Percentiles rank a stretch among this genome's conserved stretches.
phyloP scores from a whole-genome alignment of 2,329 filamentous ascomycete genomes.

The Ophiostoma pallidulum region DNA sequence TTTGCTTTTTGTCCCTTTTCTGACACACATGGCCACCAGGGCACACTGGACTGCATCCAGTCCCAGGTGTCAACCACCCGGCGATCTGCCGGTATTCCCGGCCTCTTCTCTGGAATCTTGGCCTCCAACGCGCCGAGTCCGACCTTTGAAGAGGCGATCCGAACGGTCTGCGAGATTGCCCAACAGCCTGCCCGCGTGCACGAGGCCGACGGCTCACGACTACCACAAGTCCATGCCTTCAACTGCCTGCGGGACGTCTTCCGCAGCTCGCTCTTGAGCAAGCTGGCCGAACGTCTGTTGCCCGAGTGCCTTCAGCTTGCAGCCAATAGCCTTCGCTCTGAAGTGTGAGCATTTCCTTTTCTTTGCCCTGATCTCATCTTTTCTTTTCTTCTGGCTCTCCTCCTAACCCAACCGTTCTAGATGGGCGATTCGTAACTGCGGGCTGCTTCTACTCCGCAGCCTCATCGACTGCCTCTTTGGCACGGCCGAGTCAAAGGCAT shows the following conservation, averaged over 20 bases:
- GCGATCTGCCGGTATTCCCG: constrained; percentile 84
- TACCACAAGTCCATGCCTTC: constrained; percentile 89
- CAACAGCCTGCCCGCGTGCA: constrained; percentile 41
- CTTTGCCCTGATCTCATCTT: background rate
- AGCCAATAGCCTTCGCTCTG: constrained; percentile 65
- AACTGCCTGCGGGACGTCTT: constrained; percentile 92
- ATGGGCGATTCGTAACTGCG: constrained; percentile 94
- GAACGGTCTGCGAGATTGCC: constrained; percentile 51
- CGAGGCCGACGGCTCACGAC: constrained; percentile 52
- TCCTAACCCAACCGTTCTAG: too few relatives aligned
- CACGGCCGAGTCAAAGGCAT: constrained; percentile 59
- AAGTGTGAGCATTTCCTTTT: constrained; percentile 42
- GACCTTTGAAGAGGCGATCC: constrained; percentile 57
- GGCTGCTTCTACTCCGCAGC: constrained; percentile 77
- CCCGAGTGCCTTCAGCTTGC: constrained; percentile 69
- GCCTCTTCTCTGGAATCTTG: constrained; percentile 73
- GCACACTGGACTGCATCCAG: constrained; percentile 60
- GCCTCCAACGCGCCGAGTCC: constrained; percentile 51
- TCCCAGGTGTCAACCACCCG: constrained; percentile 74
- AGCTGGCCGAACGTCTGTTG: constrained; percentile 63
- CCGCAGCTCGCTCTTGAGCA: constrained; percentile 67
- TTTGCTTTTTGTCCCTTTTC: too few relatives aligned
- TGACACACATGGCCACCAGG: constrained; percentile 35
- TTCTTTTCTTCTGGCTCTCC: too few relatives aligned
- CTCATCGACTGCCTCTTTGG: constrained; percentile 72